Conservation (phyloP, 768 basidiomycete species). For the Mycena pura region DNA sequence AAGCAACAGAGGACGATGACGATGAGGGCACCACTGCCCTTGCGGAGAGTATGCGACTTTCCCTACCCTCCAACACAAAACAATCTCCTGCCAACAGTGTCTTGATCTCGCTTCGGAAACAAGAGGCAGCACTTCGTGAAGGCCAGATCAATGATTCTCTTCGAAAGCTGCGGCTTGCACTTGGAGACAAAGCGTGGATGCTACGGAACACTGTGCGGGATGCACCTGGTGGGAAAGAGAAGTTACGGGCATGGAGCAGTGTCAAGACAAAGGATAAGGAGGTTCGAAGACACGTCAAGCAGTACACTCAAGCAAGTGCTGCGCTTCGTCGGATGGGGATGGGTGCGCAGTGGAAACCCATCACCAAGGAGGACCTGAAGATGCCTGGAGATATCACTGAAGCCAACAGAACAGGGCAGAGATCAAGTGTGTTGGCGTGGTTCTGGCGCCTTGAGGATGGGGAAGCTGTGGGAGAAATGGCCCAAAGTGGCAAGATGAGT, state of each 20-base stretch:
- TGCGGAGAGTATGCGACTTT: neutral
- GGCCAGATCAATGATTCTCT: neutral
- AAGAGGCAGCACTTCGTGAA: neutral
- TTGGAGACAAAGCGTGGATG: neutral
- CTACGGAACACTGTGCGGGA: slow-evolving; percentile 1
- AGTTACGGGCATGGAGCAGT: neutral
- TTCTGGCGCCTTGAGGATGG: neutral
- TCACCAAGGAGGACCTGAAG: neutral
- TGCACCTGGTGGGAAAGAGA: neutral
- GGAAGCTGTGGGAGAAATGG: neutral
- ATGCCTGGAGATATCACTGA: neutral
- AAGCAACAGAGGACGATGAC: neutral
- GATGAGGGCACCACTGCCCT: neutral
- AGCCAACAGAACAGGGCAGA: slow-evolving; percentile 1
- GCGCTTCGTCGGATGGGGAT: neutral
- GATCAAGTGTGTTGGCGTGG: neutral
- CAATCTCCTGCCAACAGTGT: neutral
- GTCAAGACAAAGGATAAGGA: neutral
- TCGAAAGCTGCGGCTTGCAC: neutral
- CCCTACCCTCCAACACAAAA: neutral
- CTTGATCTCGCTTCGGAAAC: neutral
- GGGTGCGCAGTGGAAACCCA: neutral
- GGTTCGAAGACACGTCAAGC: neutral
- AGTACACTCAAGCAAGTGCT: neutral
- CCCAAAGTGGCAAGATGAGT: slow-evolving; percentile 4